Percentiles rank a stretch among this genome's conserved stretches.
Conservation (phyloP, 2,329 filamentous ascomycete species). For the Rutstroemia sp. region DNA sequence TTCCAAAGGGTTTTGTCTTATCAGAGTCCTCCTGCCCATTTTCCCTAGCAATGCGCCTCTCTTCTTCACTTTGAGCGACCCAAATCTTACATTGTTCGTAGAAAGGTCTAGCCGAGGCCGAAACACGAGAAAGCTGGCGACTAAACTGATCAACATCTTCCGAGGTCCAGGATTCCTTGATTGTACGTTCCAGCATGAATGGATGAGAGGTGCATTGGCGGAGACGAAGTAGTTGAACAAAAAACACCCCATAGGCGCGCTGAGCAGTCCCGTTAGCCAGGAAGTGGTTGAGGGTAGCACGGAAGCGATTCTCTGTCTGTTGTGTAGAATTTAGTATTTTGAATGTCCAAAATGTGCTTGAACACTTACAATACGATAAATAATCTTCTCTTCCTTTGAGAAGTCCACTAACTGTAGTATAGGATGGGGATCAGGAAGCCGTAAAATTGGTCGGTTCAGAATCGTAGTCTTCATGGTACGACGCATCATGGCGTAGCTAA, state of each 20-base stretch:
- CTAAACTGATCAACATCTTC: conserved; percentile 22
- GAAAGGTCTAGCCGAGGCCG: conserved; percentile 13
- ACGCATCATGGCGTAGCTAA: conserved; percentile 42
- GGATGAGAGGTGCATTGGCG: conserved; percentile 28
- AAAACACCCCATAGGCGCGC: conserved; percentile 20
- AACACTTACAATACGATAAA: conserved; percentile 48
- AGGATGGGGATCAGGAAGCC: conserved; percentile 42
- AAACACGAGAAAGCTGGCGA: conserved; percentile 9
- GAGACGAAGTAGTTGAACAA: conserved; percentile 29
- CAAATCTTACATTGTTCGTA: conserved; percentile 26
- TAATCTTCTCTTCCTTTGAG: conserved; percentile 41
- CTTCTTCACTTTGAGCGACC: conserved; percentile 11
- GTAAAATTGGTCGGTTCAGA: conserved; percentile 46
- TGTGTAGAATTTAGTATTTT: conserved; percentile 14
- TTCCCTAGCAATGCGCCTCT: not conserved
- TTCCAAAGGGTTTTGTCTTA: conserved; percentile 20
- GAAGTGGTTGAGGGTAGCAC: conserved; percentile 21
- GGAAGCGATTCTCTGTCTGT: conserved; percentile 32
- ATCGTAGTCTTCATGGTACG: conserved; percentile 47
- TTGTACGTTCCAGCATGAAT: conserved; percentile 27
- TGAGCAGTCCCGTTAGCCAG: conserved; percentile 16
- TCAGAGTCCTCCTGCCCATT: conserved; percentile 6
- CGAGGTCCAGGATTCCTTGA: conserved; percentile 25
- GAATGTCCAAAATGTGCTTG: not conserved
- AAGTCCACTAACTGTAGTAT: conserved; percentile 39